Percentiles rank a stretch among this genome's conserved stretches.
Conservation (phyloP, 768 basidiomycete species). For the Suillus subalutaceus region DNA sequence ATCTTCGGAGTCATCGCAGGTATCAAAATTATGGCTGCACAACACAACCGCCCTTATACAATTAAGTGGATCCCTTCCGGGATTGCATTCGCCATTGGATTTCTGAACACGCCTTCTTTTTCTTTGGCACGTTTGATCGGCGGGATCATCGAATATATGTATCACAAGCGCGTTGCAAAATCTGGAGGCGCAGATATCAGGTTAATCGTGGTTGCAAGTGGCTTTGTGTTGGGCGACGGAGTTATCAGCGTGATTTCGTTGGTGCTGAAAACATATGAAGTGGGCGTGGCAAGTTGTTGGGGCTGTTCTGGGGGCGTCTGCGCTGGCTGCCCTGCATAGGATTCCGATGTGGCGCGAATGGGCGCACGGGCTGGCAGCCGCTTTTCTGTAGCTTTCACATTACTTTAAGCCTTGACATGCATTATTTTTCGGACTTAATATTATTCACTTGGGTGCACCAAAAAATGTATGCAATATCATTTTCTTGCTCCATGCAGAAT, state of each 20-base stretch:
- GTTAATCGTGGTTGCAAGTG: conserved; percentile 87
- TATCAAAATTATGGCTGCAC: conserved; percentile 62
- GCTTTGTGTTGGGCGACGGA: conserved; percentile 95
- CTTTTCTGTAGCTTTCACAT: conserved; percentile 1
- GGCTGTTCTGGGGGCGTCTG: conserved; percentile 82
- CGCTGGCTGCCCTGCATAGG: conserved; percentile 59
- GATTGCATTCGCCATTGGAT: conserved; percentile 93
- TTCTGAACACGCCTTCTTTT: conserved; percentile 95
- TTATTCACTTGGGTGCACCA: not conserved
- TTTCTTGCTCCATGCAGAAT: not conserved
- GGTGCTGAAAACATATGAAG: conserved; percentile 69
- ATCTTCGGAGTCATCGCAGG: conserved; percentile 71
- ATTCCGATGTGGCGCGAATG: not conserved
- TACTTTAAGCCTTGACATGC: not conserved
- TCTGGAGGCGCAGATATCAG: conserved; percentile 61
- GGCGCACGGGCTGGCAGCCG: not conserved
- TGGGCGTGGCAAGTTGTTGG: conserved; percentile 81
- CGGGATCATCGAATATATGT: conserved; percentile 77
- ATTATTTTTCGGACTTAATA: too few species aligned
- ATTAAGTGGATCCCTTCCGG: conserved; percentile 91
- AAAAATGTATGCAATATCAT: not conserved
- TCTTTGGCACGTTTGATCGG: conserved; percentile 90
- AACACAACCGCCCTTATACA: conserved; percentile 53
- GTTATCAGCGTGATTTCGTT: conserved; percentile 84
- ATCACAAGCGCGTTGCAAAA: conserved; percentile 54